These are phyloP conservation scores for Calonectria honghensis DNA, from an alignment of 2,329 filamentous ascomycete genomes.

Conservation along the genomic window DNA sequence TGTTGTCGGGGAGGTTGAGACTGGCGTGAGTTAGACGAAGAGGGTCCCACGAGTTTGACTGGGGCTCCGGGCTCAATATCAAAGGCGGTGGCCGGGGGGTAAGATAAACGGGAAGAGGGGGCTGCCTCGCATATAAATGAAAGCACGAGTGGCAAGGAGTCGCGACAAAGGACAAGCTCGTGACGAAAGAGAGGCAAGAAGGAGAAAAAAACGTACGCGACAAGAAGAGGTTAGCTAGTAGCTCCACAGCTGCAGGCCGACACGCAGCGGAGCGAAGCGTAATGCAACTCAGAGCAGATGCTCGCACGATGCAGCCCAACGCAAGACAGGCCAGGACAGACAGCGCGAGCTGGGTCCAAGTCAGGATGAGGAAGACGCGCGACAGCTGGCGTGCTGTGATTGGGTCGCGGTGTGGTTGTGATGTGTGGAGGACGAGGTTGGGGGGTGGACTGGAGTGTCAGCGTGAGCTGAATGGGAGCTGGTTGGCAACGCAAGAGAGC, in stretches of 20 bases:
- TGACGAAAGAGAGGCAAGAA: slow-evolving; percentile 50
- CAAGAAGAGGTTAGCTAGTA: slow-evolving; percentile 52
- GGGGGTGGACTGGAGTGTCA: slow-evolving; percentile 44
- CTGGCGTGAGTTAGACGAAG: slow-evolving; percentile 44
- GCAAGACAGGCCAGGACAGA: slow-evolving; percentile 51
- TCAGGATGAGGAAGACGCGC: slow-evolving; percentile 52
- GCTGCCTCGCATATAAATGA: slow-evolving; percentile 57
- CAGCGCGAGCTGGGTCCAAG: slow-evolving; percentile 48
- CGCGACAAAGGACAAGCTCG: slow-evolving; percentile 42
- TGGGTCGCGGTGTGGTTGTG: slow-evolving; percentile 55
- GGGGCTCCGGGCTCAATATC: slow-evolving; percentile 48
- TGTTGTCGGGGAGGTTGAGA: slow-evolving; percentile 35
- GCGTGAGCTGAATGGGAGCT: slow-evolving; percentile 52
- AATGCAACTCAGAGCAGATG: slow-evolving; percentile 50
- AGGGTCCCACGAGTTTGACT: slow-evolving; percentile 47
- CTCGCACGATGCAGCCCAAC: slow-evolving; percentile 54
- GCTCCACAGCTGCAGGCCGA: slow-evolving; percentile 54
- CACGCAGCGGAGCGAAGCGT: slow-evolving; percentile 49
- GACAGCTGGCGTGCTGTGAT: slow-evolving; percentile 62
- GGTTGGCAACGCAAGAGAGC: slow-evolving; percentile 46
- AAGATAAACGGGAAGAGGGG: slow-evolving; percentile 45
- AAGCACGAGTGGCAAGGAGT: slow-evolving; percentile 53
- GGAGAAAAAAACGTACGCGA: slow-evolving; percentile 48
- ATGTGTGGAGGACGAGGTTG: slow-evolving; percentile 49
- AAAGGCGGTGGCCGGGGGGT: slow-evolving; percentile 48